These are phyloP conservation scores for Caloboletus firmus DNA, from an alignment of 1,284 basidiomycete species.

Conservation along the genomic window DNA sequence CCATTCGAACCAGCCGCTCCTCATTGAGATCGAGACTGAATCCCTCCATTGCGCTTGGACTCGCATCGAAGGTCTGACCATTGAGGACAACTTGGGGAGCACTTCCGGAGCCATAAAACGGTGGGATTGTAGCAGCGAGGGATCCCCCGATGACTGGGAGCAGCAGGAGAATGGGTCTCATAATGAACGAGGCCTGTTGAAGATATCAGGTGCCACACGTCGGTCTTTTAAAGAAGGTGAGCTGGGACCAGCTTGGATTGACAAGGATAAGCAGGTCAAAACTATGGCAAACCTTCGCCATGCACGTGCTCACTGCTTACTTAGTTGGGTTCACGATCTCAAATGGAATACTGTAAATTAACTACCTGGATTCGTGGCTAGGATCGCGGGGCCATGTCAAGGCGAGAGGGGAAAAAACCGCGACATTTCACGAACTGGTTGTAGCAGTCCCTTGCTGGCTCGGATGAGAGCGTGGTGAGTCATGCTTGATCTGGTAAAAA, in stretches of 20 bases:
- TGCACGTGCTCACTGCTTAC: no score
- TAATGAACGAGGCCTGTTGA: conserved; percentile 1
- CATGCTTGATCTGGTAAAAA: no score
- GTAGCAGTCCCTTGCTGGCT: no score
- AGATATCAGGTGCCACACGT: not conserved
- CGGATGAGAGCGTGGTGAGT: no score
- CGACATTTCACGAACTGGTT: no score
- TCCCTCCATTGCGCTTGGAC: conserved; percentile 29
- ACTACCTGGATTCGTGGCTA: no score
- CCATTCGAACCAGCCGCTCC: conserved; percentile 72
- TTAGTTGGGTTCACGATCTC: no score
- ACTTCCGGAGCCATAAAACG: conserved; percentile 8
- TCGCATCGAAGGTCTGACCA: conserved; percentile 26
- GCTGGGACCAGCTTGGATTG: not conserved
- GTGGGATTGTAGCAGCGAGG: conserved; percentile 20
- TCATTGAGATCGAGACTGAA: conserved; percentile 68
- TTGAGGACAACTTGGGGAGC: conserved; percentile 24
- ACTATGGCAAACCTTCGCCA: not conserved
- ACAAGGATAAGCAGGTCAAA: conserved; percentile 18
- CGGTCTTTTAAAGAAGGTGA: not conserved
- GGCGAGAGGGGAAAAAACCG: no score
- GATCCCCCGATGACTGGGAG: conserved; percentile 23
- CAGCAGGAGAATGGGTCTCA: conserved; percentile 22
- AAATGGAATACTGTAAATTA: no score
- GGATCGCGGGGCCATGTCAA: no score